Evolutionary conservation across 768 basidiomycete species (phyloP).

Genomic region (Leccinum pellstonianum): DNA sequence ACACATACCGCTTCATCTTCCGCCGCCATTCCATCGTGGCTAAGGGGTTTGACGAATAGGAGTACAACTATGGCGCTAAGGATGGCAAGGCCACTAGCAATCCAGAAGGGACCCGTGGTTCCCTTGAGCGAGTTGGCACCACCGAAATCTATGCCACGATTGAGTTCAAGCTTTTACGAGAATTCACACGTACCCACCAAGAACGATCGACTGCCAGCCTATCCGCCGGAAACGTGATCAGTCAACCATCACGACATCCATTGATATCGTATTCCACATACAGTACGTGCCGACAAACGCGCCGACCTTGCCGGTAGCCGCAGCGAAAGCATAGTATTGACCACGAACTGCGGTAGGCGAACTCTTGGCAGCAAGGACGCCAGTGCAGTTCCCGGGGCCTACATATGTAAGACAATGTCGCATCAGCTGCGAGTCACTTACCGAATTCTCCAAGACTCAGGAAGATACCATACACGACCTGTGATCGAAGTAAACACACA

Average conservation of each 20-base stretch:
- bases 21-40: conserved; percentile 72
- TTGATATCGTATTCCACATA: conserved; percentile 33
- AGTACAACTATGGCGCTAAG: conserved; percentile 72
- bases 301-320: conserved; percentile 82
- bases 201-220: conserved; percentile 70
- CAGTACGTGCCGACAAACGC: conserved; percentile 84
- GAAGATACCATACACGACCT: conserved; percentile 91
- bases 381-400: conserved; percentile 85
- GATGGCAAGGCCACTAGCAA: conserved; percentile 82
- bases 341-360: conserved; percentile 86
- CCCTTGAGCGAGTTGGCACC: conserved; percentile 50
- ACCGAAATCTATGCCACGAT: conserved; percentile 51
- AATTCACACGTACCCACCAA: conserved; percentile 38
- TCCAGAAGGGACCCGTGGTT: conserved; percentile 86
- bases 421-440: conserved; percentile 21
- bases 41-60: conserved; percentile 71
- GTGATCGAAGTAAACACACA: not conserved
- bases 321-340: conserved; percentile 82
- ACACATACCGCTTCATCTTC: conserved; percentile 64
- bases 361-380: conserved; percentile 81
- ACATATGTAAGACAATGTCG: not conserved
- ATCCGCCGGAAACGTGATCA: conserved; percentile 3
- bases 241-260: not conserved
- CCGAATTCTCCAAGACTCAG: conserved; percentile 86
- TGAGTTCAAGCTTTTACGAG: not conserved